phyloP scores from a whole-genome alignment of 129 eudicot genomes.

The Tanacetum coccineum region DNA sequence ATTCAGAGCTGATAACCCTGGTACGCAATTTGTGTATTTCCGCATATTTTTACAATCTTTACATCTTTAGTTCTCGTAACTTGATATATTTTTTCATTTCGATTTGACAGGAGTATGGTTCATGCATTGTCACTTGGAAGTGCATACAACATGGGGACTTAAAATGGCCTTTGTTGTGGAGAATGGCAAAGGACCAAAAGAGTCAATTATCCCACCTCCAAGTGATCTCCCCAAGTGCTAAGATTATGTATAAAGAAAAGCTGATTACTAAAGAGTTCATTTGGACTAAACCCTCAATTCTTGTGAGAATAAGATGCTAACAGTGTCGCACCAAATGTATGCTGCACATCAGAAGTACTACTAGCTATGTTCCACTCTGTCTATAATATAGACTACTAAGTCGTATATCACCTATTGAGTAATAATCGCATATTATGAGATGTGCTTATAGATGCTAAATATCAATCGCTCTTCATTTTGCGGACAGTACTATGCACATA shows the following conservation, averaged over 20 bases:
- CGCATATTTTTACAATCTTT: too few species aligned
- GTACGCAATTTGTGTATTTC: constrained; percentile 27
- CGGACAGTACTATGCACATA: too few species aligned
- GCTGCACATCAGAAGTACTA: too few species aligned
- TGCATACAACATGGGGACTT: constrained; percentile 90
- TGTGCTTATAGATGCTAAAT: too few species aligned
- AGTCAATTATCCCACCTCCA: constrained; percentile 69
- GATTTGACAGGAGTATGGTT: constrained; percentile 67
- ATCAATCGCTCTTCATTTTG: too few species aligned
- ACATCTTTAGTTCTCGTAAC: neutral
- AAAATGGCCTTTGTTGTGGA: constrained; percentile 94
- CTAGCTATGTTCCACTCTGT: too few species aligned
- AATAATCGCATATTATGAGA: too few species aligned
- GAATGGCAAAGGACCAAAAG: constrained; percentile 74
- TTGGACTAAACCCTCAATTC: too few species aligned
- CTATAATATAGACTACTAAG: too few species aligned
- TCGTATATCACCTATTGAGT: too few species aligned
- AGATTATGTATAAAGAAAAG: neutral
- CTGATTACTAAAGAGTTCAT: constrained; percentile 11
- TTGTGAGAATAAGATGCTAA: too few species aligned
- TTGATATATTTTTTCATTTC: neutral
- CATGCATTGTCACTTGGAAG: constrained; percentile 80
- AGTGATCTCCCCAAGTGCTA: constrained; percentile 67
- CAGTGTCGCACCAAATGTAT: too few species aligned
- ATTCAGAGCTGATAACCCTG: constrained; percentile 87